phyloP scores from a whole-genome alignment of 192 early-diverging fungal species.

The Entomortierella parvispora region DNA sequence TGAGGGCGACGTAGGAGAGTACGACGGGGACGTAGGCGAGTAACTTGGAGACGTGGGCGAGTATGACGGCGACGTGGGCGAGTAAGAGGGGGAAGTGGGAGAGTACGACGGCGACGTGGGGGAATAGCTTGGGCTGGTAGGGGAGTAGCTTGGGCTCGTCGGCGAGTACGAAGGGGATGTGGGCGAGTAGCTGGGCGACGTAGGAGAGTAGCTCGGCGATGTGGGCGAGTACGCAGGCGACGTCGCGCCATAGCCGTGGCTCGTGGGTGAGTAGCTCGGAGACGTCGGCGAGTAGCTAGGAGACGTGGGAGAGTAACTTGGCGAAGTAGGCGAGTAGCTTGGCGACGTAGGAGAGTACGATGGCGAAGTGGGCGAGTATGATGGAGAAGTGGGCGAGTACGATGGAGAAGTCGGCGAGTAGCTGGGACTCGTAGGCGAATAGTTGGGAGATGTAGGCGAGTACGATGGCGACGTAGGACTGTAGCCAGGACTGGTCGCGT shows the following conservation, averaged over 20 bases:
- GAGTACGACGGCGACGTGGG: conserved; percentile 60
- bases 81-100: conserved; percentile 81
- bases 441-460: conserved; percentile 76
- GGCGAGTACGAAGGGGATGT: conserved; percentile 75
- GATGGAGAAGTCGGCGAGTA: conserved; percentile 70
- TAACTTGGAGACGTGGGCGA: conserved; percentile 80
- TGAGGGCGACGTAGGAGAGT: conserved; percentile 74
- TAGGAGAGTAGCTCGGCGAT: conserved; percentile 76
- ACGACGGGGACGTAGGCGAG: conserved; percentile 76
- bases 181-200: conserved; percentile 80
- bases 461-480: conserved; percentile 64
- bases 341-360: conserved; percentile 83
- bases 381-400: conserved; percentile 65
- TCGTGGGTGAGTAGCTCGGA: conserved; percentile 78
- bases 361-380: conserved; percentile 81
- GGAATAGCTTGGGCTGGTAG: conserved; percentile 74
- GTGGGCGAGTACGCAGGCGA: conserved; percentile 78
- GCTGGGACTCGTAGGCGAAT: conserved; percentile 77
- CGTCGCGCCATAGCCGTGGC: conserved; percentile 78
- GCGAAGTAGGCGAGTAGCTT: conserved; percentile 79
- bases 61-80: conserved; percentile 73
- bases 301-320: conserved; percentile 76
- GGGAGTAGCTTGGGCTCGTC: conserved; percentile 71
- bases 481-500: conserved; percentile 52
- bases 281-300: conserved; percentile 76